A percentile compares a stretch with the other conserved stretches of the same genome.
Conservation (phyloP, 1,139 yeast genomes). For the Eremothecium coryli region DNA sequence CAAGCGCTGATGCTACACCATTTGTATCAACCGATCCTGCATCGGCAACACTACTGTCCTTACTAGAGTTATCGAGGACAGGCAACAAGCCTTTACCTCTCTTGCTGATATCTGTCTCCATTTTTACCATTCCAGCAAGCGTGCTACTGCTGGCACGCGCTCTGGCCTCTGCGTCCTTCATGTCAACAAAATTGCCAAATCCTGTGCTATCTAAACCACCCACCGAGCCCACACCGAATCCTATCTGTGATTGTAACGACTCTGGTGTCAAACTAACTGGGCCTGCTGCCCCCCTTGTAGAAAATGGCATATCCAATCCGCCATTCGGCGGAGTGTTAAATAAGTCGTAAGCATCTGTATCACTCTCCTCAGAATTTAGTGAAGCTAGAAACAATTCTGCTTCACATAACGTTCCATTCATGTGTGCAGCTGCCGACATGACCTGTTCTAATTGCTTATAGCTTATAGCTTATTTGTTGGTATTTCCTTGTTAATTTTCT, state of each 20-base stretch:
- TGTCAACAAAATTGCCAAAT: background rate
- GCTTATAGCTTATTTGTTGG: too few relatives aligned
- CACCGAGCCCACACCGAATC: background rate
- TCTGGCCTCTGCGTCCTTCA: background rate
- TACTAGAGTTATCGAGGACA: background rate
- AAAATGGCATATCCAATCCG: background rate
- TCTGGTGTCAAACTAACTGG: conserved; percentile 16
- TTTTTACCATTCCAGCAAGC: background rate
- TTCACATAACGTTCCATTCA: conserved; percentile 7
- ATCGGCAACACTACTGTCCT: conserved; percentile 7
- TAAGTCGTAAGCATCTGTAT: conserved; percentile 4
- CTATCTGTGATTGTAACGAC: conserved; percentile 11
- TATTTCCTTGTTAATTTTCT: too few relatives aligned
- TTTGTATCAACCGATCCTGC: conserved; percentile 1
- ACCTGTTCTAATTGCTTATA: too few relatives aligned
- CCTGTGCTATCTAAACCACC: background rate
- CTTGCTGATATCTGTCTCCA: conserved; percentile 1
- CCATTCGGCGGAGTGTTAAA: conserved; percentile 1
- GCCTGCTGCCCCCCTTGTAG: background rate
- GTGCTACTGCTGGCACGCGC: background rate
- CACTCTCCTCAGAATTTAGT: conserved; percentile 9
- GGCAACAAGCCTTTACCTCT: conserved; percentile 5
- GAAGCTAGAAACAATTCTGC: conserved; percentile 11
- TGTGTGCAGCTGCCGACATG: background rate
- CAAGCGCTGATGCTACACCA: background rate